phyloP scores from a whole-genome alignment of 2,329 filamentous ascomycete genomes.

The Fusarium devonianum region DNA sequence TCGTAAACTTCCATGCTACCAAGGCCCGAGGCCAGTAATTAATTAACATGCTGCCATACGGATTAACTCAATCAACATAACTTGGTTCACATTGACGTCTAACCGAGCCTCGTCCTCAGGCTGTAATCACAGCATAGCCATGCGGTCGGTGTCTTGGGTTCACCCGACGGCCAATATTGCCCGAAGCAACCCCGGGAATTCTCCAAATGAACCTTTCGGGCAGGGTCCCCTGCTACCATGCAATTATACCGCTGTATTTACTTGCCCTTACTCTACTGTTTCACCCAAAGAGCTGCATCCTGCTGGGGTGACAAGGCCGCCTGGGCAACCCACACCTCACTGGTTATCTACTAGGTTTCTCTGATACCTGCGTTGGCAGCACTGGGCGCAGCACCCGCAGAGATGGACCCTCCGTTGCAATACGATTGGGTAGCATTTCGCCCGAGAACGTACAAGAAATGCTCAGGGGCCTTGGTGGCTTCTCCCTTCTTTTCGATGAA shows the following conservation, averaged over 20 bases:
- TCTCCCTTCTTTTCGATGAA: conserved; percentile 13
- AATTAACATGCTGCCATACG: conserved; percentile 7
- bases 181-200: conserved; percentile 14
- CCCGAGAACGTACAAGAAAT: not conserved
- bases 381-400: no score
- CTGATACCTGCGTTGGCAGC: not conserved
- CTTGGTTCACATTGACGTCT: no score
- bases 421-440: no score
- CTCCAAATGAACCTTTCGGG: conserved; percentile 26
- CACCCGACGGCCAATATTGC: conserved; percentile 14
- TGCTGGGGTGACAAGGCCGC: conserved; percentile 1
- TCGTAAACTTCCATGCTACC: conserved; percentile 20
- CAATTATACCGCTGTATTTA: conserved; percentile 6
- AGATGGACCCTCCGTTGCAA: no score
- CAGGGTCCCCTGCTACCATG: conserved; percentile 17
- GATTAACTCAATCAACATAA: no score
- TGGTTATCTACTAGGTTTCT: not conserved
- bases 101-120: not conserved
- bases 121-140: conserved; percentile 6
- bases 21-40: conserved; percentile 18
- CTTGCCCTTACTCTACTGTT: conserved; percentile 23
- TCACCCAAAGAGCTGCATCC: conserved; percentile 12
- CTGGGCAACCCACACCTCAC: conserved; percentile 3
- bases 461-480: not conserved
- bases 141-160: conserved; percentile 10